phyloP scores from a whole-genome alignment of 2,329 filamentous ascomycete genomes.

The Alternaria atra region DNA sequence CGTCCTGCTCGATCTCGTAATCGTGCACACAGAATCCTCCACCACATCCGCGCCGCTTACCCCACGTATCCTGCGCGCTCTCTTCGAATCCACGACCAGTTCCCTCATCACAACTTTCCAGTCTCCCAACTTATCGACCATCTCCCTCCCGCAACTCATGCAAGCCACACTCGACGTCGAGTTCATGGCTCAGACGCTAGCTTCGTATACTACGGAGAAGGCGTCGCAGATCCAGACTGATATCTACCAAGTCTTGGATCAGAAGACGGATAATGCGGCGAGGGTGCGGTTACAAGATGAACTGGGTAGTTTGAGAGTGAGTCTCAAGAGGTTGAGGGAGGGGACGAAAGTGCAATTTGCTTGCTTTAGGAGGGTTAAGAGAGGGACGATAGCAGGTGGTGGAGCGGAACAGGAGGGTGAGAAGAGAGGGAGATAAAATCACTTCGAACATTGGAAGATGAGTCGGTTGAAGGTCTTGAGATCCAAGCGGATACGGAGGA shows the following conservation, averaged over 20 bases:
- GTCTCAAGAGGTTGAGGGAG: constrained; percentile 72
- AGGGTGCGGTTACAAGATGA: constrained; percentile 82
- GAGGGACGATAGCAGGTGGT: constrained; percentile 10
- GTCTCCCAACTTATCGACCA: constrained; percentile 63
- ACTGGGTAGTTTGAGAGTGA: constrained; percentile 85
- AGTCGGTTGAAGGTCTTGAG: background rate
- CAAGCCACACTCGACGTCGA: constrained; percentile 98
- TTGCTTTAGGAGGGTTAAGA: constrained; percentile 47
- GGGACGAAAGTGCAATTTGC: constrained; percentile 50
- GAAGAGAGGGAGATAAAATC: constrained; percentile 10
- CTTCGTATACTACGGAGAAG: constrained; percentile 84
- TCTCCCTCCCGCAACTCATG: constrained; percentile 84
- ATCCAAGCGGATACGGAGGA: background rate
- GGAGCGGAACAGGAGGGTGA: constrained; percentile 14
- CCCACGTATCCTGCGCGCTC: constrained; percentile 80
- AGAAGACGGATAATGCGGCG: constrained; percentile 87
- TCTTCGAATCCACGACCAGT: constrained; percentile 81
- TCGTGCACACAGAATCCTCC: constrained; percentile 80
- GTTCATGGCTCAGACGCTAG: constrained; percentile 93
- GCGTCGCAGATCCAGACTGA: constrained; percentile 84
- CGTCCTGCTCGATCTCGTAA: constrained; percentile 82
- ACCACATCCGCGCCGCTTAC: constrained; percentile 74
- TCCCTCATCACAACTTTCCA: constrained; percentile 83
- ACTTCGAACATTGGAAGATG: background rate
- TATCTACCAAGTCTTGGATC: constrained; percentile 91